Base-by-base conservation (phyloP, 768 basidiomycete species). In the Crucibulum laeve region DNA sequence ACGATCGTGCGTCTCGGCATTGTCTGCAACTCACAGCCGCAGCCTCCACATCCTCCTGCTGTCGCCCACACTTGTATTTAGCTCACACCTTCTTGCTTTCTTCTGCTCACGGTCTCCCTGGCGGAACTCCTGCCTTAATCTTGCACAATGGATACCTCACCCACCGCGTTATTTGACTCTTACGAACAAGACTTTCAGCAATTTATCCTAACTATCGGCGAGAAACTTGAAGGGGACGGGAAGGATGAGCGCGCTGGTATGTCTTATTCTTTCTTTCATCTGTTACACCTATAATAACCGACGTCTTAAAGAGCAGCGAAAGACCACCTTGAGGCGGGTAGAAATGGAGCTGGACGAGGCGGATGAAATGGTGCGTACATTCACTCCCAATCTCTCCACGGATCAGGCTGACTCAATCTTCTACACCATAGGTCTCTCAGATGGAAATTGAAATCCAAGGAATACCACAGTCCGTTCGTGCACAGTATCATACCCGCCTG, bases 381-480 rank as follows among this genome's bases (percentile, higher is more conserved):
- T 24, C 10, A 18, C 35, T 17, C 25, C 25, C 21, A 23, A 15
- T 24, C 30, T 19, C 38, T 45, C 42, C 38, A 30, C 21, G 42
- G 38, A 19, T 40, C 41, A 35, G 5, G 23, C 30, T 32, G 34
- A 18, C 42, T 38, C 19, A 41, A 18, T 49, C 48, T 35, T 28
- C 24, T 25, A 39, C 40, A 28, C 15, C 17, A 3, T 52, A 98
- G 95, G 79, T 97, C 52, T 92, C 92, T 37, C 96, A 99, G 78
- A 96, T 99, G 95, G 95, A 97, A 69, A 87, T 99, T 45, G 96
- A 99, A 69, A 84, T 95, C 5, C 92, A 93, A 55, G 88, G 91
- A 8, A 92, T 97, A 58, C 92, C 93, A 0, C 84, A 89, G 57
- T 86, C 87, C 17, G 74, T 93, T 53, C 80, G 87, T 40, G 67